Evolutionary conservation across 1,139 yeast species (phyloP).

Genomic region (Blastobotrys arbuscula): DNA sequence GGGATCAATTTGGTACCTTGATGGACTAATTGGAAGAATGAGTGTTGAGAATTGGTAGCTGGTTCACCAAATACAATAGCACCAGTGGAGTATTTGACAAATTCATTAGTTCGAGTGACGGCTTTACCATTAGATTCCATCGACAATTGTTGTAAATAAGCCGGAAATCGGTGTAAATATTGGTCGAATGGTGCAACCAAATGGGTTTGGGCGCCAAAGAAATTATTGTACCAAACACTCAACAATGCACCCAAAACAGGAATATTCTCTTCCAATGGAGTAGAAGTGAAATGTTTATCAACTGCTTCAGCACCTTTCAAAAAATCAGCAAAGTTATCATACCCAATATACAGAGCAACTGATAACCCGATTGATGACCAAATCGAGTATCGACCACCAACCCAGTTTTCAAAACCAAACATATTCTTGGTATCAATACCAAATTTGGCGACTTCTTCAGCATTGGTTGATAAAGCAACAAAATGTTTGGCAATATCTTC

Average conservation of each 20-base stretch:
- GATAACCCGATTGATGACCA: conserved; percentile 99
- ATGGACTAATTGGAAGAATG: conserved; percentile 98
- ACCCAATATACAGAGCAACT: conserved; percentile 91
- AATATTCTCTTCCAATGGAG: conserved; percentile 87
- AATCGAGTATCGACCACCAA: conserved; percentile 98
- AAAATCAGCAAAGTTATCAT: conserved; percentile 83
- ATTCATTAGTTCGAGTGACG: conserved; percentile 84
- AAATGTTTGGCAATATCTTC: conserved; percentile 90
- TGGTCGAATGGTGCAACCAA: conserved; percentile 98
- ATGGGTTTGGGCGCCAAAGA: conserved; percentile 96
- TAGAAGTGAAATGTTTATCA: conserved; percentile 77
- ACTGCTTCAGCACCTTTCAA: conserved; percentile 97
- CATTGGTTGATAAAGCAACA: conserved; percentile 94
- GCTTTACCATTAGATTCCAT: conserved; percentile 99
- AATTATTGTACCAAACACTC: conserved; percentile 97
- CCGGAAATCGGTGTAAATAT: conserved; percentile 98
- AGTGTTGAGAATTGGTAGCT: conserved; percentile 97
- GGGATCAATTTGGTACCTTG: conserved; percentile 98
- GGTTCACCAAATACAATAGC: conserved; percentile 97
- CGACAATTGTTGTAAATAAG: conserved; percentile 94
- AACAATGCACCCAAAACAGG: conserved; percentile 90
- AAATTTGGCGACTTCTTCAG: conserved; percentile 80
- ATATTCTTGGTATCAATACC: conserved; percentile 97
- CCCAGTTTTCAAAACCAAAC: conserved; percentile 99
- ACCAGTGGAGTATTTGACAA: conserved; percentile 93